Conservation (phyloP, 352 stramenopile genomes). For the Salisapilia sapeloensis region DNA sequence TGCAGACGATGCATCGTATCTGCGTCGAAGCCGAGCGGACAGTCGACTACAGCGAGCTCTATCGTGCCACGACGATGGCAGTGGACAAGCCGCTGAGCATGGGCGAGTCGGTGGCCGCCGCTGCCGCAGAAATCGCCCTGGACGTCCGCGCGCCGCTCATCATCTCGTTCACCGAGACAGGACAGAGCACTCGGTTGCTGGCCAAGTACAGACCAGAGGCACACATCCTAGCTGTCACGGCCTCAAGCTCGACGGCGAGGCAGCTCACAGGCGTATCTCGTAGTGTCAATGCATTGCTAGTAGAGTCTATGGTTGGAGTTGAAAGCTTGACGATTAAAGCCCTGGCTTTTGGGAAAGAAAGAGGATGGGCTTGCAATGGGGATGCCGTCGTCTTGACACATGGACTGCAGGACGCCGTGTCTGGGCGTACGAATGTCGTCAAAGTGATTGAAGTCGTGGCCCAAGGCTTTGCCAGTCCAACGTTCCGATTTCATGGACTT, state of each 20-base stretch:
- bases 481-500: constrained; percentile 42
- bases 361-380: constrained; percentile 61
- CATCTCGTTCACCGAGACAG: constrained; percentile 94
- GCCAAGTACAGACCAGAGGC: constrained; percentile 90
- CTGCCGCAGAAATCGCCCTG: constrained; percentile 94
- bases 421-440: constrained; percentile 77
- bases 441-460: constrained; percentile 76
- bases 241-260: constrained; percentile 35
- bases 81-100: constrained; percentile 40
- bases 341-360: constrained; percentile 65
- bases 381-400: constrained; percentile 87
- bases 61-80: constrained; percentile 22
- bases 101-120: constrained; percentile 91
- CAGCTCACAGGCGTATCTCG: constrained; percentile 67
- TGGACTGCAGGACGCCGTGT: constrained; percentile 67
- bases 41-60: constrained; percentile 58
- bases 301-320: constrained; percentile 64
- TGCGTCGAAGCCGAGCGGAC: constrained; percentile 82
- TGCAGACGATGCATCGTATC: constrained; percentile 91
- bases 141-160: constrained; percentile 94
- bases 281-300: constrained; percentile 40
- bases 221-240: constrained; percentile 83
- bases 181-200: constrained; percentile 87
- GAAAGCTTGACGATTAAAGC: constrained; percentile 78
- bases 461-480: constrained; percentile 41